These are phyloP conservation scores for Furcasterigmium sp. DNA, from an alignment of 2,329 filamentous ascomycete species.

Conservation along the genomic window DNA sequence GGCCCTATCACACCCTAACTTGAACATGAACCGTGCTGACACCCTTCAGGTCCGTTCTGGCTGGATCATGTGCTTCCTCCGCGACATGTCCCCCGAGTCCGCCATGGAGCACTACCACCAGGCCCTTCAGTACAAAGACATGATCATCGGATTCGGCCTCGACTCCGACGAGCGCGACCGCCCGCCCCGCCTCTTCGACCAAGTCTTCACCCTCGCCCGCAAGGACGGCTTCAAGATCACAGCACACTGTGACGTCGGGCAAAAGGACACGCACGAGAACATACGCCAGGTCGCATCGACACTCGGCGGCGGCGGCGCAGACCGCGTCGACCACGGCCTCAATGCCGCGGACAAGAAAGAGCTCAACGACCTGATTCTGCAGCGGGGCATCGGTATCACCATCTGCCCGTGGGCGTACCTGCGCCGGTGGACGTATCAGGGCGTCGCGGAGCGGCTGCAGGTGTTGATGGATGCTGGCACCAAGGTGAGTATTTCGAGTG, in stretches of 20 bases:
- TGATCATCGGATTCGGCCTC: constrained; percentile 1
- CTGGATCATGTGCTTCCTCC: constrained; percentile 1
- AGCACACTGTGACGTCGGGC: constrained; percentile 9
- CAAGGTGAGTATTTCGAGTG: constrained; percentile 1
- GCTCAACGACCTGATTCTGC: neutral
- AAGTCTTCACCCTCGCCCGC: constrained; percentile 6
- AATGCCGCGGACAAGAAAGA: neutral
- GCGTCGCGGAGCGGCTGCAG: neutral
- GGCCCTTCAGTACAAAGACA: neutral
- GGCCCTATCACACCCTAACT: no score
- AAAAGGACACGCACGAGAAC: constrained; percentile 6
- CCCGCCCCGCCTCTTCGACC: constrained; percentile 2
- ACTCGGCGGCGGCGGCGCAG: neutral
- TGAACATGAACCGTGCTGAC: no score
- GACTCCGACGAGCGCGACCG: neutral
- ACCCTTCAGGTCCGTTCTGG: no score
- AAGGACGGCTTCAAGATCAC: constrained; percentile 9
- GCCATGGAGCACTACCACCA: constrained; percentile 1
- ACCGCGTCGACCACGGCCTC: constrained; percentile 1
- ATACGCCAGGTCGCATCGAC: constrained; percentile 4
- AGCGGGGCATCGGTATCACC: neutral
- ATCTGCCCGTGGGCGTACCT: neutral
- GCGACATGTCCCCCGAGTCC: neutral
- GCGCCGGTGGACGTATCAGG: neutral
- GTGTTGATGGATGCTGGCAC: neutral